Evolutionary conservation across 1,139 yeast genomes (phyloP).

Genomic region (Hemisphaericaspora xylofermentans): DNA sequence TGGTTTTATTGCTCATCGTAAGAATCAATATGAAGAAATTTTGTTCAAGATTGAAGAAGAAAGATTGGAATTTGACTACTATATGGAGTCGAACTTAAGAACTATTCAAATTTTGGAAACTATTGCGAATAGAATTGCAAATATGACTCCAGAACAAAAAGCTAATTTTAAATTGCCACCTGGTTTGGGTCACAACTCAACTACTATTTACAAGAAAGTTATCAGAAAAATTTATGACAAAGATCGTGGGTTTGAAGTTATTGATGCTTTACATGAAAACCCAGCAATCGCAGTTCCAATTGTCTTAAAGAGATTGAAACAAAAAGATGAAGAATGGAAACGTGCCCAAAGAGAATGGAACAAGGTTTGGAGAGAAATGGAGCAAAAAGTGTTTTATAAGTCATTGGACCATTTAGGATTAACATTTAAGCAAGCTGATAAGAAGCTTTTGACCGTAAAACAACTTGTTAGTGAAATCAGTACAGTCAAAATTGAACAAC

Average conservation of each 20-base stretch:
- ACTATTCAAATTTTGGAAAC: conserved; percentile 95
- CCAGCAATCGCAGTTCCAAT: conserved; percentile 96
- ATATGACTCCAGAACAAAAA: conserved; percentile 89
- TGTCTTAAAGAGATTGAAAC: conserved; percentile 86
- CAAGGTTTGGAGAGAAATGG: conserved; percentile 98
- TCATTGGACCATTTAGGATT: conserved; percentile 93
- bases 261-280: conserved; percentile 90
- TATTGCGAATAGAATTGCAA: conserved; percentile 89
- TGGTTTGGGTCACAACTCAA: conserved; percentile 88
- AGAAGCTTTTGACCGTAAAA: conserved; percentile 84
- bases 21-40: conserved; percentile 95
- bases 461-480: conserved; percentile 89
- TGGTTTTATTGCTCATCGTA: conserved; percentile 96
- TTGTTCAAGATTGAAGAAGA: conserved; percentile 95
- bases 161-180: conserved; percentile 83
- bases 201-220: conserved; percentile 89
- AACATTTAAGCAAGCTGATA: conserved; percentile 95
- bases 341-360: conserved; percentile 99
- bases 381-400: conserved; percentile 90
- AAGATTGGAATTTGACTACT: conserved; percentile 93
- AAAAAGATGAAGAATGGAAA: conserved; percentile 98
- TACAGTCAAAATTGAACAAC: conserved; percentile 88
- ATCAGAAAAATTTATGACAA: conserved; percentile 90
- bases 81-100: conserved; percentile 91
- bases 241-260: conserved; percentile 93